Conservation (phyloP, 331 rosid genomes). For the Cydonia oblonga region DNA sequence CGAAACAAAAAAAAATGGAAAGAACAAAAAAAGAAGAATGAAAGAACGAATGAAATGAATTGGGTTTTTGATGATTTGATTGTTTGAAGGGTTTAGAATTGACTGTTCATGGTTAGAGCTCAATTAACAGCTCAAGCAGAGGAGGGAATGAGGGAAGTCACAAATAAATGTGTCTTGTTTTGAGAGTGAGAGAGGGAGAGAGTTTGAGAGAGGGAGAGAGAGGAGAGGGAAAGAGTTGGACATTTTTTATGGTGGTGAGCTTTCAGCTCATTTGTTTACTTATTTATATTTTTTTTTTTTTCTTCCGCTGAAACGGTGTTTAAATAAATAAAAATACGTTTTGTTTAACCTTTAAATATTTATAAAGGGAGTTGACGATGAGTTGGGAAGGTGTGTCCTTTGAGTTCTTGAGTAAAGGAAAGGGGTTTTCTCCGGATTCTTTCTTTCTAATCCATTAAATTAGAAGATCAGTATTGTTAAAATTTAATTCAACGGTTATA, state of each 20-base stretch:
- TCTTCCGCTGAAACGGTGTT: background rate
- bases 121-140: background rate
- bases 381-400: background rate
- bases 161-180: background rate
- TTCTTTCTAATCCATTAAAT: too few relatives aligned
- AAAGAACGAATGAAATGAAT: background rate
- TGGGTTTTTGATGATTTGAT: constrained; percentile 7
- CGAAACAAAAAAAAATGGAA: background rate
- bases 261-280: constrained; percentile 1
- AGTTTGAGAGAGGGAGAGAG: background rate
- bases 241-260: background rate
- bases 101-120: background rate
- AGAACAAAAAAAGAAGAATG: background rate
- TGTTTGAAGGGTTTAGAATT: background rate
- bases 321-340: constrained; percentile 5
- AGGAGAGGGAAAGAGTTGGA: constrained; percentile 39
- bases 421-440: too few relatives aligned
- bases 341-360: constrained; percentile 1
- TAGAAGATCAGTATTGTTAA: too few relatives aligned
- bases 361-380: constrained; percentile 30
- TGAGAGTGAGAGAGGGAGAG: background rate
- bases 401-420: too few relatives aligned
- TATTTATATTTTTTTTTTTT: background rate
- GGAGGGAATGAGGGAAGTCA: constrained; percentile 5
- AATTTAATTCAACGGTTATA: too few relatives aligned